These are phyloP conservation scores for Penicillium sp. DNA, from an alignment of 2,329 filamentous ascomycete species.

Conservation along the genomic window DNA sequence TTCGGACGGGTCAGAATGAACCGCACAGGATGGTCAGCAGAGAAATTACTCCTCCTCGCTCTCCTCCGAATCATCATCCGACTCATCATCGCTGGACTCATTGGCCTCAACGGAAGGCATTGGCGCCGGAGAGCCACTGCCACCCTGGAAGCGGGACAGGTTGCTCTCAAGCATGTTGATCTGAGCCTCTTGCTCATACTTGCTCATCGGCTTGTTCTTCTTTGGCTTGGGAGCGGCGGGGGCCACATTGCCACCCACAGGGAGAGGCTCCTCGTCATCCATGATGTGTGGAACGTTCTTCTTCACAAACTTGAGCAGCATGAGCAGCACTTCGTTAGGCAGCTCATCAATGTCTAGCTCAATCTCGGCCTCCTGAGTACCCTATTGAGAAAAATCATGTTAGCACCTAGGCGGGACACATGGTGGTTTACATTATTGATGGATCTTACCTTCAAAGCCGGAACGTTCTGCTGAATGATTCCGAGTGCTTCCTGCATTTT, in stretches of 20 bases:
- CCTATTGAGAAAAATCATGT: conserved; percentile 31
- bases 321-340: conserved; percentile 53
- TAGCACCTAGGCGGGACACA: conserved; percentile 12
- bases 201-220: conserved; percentile 61
- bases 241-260: conserved; percentile 41
- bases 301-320: conserved; percentile 56
- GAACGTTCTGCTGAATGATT: conserved; percentile 85
- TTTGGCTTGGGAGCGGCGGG: conserved; percentile 53
- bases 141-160: conserved; percentile 53
- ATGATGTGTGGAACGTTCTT: conserved; percentile 53
- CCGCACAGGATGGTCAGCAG: neutral
- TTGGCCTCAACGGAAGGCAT: conserved; percentile 51
- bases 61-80: conserved; percentile 55
- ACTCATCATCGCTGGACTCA: conserved; percentile 55
- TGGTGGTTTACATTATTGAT: neutral
- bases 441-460: conserved; percentile 67
- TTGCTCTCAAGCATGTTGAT: conserved; percentile 56
- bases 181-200: conserved; percentile 57
- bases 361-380: conserved; percentile 54
- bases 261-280: conserved; percentile 50
- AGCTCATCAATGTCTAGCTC: conserved; percentile 58
- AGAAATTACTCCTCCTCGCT: conserved; percentile 55
- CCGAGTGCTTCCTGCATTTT: conserved; percentile 81
- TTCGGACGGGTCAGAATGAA: neutral
- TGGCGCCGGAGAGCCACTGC: conserved; percentile 50